Conservation (phyloP, 164 flowering plant genomes). For the Chimonanthus salicifolius region DNA sequence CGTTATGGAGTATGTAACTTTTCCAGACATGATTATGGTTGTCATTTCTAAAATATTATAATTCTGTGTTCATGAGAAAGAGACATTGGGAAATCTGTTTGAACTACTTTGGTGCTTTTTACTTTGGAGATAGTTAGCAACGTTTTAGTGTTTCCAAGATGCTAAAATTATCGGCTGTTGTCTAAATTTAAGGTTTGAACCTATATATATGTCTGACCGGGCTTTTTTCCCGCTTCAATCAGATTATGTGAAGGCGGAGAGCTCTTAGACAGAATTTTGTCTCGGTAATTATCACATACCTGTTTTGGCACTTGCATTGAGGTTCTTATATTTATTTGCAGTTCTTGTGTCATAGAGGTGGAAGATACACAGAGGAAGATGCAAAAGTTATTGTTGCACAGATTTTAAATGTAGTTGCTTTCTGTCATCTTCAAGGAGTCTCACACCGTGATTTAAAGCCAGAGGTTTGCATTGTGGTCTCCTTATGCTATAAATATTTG, state of each 20-base stretch:
- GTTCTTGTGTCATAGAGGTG: slow-evolving; percentile 55
- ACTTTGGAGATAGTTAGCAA: too few relatives aligned
- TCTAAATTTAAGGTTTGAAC: not conserved
- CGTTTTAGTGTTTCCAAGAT: too few relatives aligned
- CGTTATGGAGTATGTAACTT: slow-evolving; percentile 83
- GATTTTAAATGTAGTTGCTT: slow-evolving; percentile 62
- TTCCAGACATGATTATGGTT: not conserved
- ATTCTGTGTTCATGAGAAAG: not conserved
- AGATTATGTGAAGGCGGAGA: slow-evolving; percentile 99
- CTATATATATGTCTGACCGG: too few relatives aligned
- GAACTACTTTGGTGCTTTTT: too few relatives aligned
- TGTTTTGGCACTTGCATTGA: too few relatives aligned
- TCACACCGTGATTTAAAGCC: slow-evolving; percentile 90
- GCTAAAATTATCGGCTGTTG: not conserved
- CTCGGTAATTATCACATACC: slow-evolving; percentile 48
- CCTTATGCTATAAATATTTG: too few relatives aligned
- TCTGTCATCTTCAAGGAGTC: slow-evolving; percentile 87
- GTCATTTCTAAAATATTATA: too few relatives aligned
- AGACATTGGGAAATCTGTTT: too few relatives aligned
- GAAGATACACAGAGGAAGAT: slow-evolving; percentile 77
- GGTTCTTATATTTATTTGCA: not conserved
- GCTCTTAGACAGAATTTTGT: slow-evolving; percentile 80
- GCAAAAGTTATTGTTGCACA: slow-evolving; percentile 65
- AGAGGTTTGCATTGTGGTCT: slow-evolving; percentile 38
- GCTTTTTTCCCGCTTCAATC: not conserved